Percentiles rank a stretch among this genome's conserved stretches.
These are phyloP conservation scores for Ricinus communis DNA, from an alignment of 345 rosid genomes.

Conservation along the genomic window DNA sequence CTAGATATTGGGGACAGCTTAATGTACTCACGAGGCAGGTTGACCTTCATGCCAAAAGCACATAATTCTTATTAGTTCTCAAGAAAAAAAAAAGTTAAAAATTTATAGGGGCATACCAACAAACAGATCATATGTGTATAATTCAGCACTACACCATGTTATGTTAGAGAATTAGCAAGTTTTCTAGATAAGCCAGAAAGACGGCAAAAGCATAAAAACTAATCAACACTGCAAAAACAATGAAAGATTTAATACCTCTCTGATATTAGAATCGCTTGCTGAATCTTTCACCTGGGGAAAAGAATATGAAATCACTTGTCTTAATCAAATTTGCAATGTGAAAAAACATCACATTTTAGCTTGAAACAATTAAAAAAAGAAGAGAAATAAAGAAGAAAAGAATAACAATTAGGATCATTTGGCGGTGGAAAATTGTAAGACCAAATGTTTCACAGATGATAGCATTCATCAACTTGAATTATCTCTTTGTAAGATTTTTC, in stretches of 20 bases:
- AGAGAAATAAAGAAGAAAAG: no score
- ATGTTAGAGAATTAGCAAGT: neutral
- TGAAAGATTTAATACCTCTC: conserved; percentile 54
- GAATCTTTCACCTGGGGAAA: conserved; percentile 45
- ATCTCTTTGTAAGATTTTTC: no score
- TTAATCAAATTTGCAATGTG: neutral
- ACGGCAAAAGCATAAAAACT: neutral
- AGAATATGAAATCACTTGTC: neutral
- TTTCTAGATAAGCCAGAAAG: neutral
- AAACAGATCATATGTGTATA: neutral
- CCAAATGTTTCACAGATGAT: no score
- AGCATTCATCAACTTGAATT: no score
- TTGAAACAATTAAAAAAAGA: no score
- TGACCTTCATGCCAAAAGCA: conserved; percentile 51
- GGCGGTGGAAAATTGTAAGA: no score
- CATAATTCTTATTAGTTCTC: conserved; percentile 3
- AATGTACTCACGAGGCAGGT: conserved; percentile 70
- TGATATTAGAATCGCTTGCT: conserved; percentile 38
- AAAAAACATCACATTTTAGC: neutral
- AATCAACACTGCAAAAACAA: neutral
- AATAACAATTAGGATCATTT: no score
- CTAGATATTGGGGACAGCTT: conserved; percentile 77
- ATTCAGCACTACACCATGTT: neutral
- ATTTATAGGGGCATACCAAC: neutral
- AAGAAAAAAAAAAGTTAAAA: neutral